Conservation (phyloP, 768 basidiomycete genomes). For the Zangia roseola region DNA sequence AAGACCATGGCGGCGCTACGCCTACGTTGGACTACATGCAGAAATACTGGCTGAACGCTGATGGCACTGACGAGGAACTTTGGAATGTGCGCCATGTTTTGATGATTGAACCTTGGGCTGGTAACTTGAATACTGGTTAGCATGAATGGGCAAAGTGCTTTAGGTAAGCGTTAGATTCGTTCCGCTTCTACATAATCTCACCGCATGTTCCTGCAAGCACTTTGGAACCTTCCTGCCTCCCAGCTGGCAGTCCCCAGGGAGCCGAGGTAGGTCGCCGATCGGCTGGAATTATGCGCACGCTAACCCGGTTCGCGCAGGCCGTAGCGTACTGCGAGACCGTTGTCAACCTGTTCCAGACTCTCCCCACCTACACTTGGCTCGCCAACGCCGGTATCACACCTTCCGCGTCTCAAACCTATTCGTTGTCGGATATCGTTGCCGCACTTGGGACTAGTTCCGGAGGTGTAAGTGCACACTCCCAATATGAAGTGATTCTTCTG, state of each 20-base stretch:
- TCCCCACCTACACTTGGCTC: conserved; percentile 77
- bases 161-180: conserved; percentile 15
- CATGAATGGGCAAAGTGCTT: conserved; percentile 65
- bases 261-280: conserved; percentile 47
- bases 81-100: conserved; percentile 57
- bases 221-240: conserved; percentile 57
- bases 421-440: conserved; percentile 48
- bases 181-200: neutral
- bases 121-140: too few species aligned
- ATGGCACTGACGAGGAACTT: conserved; percentile 58
- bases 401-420: conserved; percentile 53
- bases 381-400: conserved; percentile 70
- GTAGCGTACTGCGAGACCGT: conserved; percentile 63
- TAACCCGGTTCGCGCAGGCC: conserved; percentile 40
- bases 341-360: conserved; percentile 58
- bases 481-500: neutral
- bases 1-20: conserved; percentile 52
- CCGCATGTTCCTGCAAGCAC: conserved; percentile 43
- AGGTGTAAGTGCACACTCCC: conserved; percentile 36
- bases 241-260: conserved; percentile 53
- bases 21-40: conserved; percentile 61
- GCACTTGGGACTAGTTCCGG: conserved; percentile 57
- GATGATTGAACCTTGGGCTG: too few species aligned
- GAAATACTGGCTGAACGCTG: conserved; percentile 59
- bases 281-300: neutral